These are phyloP conservation scores for Verticillium dahliae DNA, from an alignment of 2,329 filamentous ascomycete genomes.

Conservation along the genomic window DNA sequence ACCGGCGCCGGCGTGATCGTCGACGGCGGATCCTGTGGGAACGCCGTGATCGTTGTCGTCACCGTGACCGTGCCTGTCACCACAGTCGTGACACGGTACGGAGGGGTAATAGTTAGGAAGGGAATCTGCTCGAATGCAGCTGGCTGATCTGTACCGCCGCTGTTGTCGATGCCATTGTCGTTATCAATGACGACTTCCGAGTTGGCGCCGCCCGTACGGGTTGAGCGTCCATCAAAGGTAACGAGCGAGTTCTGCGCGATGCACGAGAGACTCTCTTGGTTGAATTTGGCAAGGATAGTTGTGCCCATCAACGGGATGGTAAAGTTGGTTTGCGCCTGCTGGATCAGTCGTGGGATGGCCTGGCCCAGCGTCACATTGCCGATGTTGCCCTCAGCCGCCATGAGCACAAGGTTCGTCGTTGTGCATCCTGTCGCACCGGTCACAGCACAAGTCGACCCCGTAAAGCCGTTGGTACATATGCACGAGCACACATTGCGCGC, in stretches of 20 bases:
- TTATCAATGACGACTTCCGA: constrained; percentile 17
- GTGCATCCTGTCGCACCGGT: constrained; percentile 44
- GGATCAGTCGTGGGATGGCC: constrained; percentile 69
- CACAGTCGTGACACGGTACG: not conserved
- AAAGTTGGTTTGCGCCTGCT: constrained; percentile 60
- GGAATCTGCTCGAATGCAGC: not conserved
- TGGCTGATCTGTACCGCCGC: not conserved
- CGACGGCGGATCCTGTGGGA: constrained; percentile 18
- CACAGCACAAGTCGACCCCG: constrained; percentile 46
- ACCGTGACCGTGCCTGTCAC: constrained; percentile 20
- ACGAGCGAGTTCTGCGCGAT: constrained; percentile 81
- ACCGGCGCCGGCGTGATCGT: constrained; percentile 12
- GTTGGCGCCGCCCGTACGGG: constrained; percentile 23
- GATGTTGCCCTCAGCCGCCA: constrained; percentile 30
- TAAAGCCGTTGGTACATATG: constrained; percentile 85
- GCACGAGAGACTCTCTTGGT: constrained; percentile 69
- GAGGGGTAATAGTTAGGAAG: not conserved
- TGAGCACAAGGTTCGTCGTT: constrained; percentile 37
- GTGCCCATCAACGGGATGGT: constrained; percentile 67
- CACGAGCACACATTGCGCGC: constrained; percentile 68
- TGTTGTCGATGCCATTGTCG: constrained; percentile 10
- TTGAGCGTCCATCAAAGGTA: constrained; percentile 62
- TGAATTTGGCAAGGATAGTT: constrained; percentile 70
- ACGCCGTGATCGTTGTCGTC: constrained; percentile 16
- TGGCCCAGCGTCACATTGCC: constrained; percentile 74